phyloP scores from a whole-genome alignment of 1,139 yeast genomes.

The Candida albicans region DNA sequence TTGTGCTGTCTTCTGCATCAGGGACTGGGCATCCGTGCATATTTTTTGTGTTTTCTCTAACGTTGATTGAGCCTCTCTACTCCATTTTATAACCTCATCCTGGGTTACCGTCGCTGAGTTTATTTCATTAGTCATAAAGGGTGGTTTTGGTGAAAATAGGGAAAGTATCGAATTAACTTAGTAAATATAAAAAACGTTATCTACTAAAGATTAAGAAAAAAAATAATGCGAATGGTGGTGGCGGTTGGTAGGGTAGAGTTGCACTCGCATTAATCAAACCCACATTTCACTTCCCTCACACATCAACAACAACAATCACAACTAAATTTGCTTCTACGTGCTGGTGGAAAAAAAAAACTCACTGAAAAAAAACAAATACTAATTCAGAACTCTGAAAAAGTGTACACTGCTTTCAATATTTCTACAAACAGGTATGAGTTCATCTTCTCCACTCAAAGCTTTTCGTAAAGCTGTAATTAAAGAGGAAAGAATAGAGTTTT shows the following conservation, averaged over 20 bases:
- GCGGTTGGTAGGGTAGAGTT: no score
- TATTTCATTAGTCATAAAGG: constrained; percentile 6
- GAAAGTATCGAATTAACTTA: neutral
- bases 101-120: constrained; percentile 2
- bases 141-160: neutral
- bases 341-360: neutral
- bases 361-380: constrained; percentile 1
- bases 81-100: constrained; percentile 22
- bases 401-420: no score
- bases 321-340: no score
- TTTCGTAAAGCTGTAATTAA: constrained; percentile 27
- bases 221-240: neutral
- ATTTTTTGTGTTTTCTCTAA: constrained; percentile 32
- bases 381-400: neutral
- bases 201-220: neutral
- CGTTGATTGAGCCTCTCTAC: constrained; percentile 30
- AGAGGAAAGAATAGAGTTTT: constrained; percentile 25
- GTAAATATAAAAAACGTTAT: neutral
- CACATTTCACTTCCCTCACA: neutral
- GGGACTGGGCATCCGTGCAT: constrained; percentile 35
- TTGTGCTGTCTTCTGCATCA: constrained; percentile 25
- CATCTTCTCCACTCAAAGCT: constrained; percentile 16
- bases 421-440: constrained; percentile 1
- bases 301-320: no score
- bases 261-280: constrained; percentile 2